Evolutionary conservation across 768 basidiomycete genomes (phyloP).

Genomic region (Exsudoporus frostii): DNA sequence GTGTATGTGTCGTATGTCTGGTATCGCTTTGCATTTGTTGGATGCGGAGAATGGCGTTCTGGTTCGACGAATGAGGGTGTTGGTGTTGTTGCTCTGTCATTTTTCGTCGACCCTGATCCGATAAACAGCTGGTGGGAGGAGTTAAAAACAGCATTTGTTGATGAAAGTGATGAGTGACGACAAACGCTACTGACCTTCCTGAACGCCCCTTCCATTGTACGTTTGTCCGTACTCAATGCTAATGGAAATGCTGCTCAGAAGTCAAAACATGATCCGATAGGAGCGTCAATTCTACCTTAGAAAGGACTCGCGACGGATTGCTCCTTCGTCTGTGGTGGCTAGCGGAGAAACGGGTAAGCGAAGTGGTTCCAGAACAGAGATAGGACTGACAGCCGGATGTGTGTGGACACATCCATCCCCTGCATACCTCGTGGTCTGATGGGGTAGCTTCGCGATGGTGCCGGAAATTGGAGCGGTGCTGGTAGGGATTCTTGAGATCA

Average conservation of each 20-base stretch:
- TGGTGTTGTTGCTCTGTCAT: too few relatives aligned
- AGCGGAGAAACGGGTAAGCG: too few relatives aligned
- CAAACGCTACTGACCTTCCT: background rate
- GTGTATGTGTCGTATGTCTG: background rate
- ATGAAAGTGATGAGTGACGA: background rate
- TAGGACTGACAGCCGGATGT: background rate
- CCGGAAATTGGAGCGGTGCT: background rate
- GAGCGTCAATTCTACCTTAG: background rate
- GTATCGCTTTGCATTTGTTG: background rate
- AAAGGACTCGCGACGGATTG: background rate
- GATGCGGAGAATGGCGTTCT: background rate
- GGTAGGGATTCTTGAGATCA: background rate
- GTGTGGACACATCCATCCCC: too few relatives aligned
- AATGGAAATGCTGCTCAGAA: background rate
- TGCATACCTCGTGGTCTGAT: background rate
- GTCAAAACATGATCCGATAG: background rate
- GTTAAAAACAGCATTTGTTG: background rate
- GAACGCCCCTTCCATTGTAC: background rate
- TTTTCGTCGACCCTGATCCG: background rate
- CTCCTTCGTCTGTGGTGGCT: background rate
- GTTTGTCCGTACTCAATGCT: background rate
- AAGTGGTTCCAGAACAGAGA: too few relatives aligned
- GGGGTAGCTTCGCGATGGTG: background rate
- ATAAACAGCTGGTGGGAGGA: background rate
- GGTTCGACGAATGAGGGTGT: background rate